Percentiles rank a stretch among this genome's conserved stretches.
phyloP scores from a whole-genome alignment of 2,329 filamentous ascomycete genomes.

The Coniosporium tulheliwenetii region DNA sequence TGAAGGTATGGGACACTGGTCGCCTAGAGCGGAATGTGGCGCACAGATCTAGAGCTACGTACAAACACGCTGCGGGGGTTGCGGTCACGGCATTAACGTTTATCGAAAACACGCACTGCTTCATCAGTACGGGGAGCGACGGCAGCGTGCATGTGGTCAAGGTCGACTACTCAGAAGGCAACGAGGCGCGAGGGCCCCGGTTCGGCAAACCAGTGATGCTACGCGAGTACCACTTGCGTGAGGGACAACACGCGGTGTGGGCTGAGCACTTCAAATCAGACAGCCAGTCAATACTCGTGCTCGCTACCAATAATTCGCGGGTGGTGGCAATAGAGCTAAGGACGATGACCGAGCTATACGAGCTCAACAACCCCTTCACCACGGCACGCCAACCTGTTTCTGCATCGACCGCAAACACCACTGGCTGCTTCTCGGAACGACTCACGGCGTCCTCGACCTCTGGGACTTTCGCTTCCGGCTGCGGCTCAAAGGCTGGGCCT shows the following conservation, averaged over 20 bases:
- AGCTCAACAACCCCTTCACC: constrained; percentile 75
- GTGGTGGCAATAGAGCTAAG: constrained; percentile 75
- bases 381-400: constrained; percentile 84
- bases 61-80: constrained; percentile 55
- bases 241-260: constrained; percentile 70
- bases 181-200: constrained; percentile 40
- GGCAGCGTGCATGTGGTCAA: constrained; percentile 83
- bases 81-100: constrained; percentile 76
- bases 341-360: constrained; percentile 69
- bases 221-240: constrained; percentile 63
- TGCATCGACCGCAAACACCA: constrained; percentile 73
- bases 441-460: constrained; percentile 79
- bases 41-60: constrained; percentile 72
- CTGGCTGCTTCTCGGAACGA: constrained; percentile 84
- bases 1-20: constrained; percentile 86
- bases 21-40: constrained; percentile 83
- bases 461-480: constrained; percentile 96
- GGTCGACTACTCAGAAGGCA: constrained; percentile 48
- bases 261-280: constrained; percentile 83
- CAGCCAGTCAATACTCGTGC: constrained; percentile 61
- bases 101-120: constrained; percentile 85
- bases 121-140: constrained; percentile 79
- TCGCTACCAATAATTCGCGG: constrained; percentile 76
- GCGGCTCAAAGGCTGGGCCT: constrained; percentile 73
- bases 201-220: constrained; percentile 67